phyloP scores from a whole-genome alignment of 2,329 filamentous ascomycete species.

The Lasiodiplodia citricola region DNA sequence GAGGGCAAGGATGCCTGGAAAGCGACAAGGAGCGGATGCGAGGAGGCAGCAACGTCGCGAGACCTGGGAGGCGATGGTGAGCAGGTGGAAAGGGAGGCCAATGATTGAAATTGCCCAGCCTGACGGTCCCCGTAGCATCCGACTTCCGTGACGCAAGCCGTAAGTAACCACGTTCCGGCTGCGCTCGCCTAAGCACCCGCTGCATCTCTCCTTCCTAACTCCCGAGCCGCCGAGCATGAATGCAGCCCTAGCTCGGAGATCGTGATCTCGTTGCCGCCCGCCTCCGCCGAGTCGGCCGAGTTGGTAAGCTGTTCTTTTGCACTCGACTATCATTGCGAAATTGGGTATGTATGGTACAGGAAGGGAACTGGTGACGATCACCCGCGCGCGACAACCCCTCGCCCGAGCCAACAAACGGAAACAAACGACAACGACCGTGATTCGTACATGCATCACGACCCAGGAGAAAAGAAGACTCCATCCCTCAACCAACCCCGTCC shows the following conservation, averaged over 20 bases:
- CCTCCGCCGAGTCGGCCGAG: slow-evolving; percentile 8
- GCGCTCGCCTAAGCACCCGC: slow-evolving; percentile 13
- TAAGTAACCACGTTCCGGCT: background rate
- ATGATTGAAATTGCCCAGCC: slow-evolving; percentile 14
- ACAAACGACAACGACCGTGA: slow-evolving; percentile 14
- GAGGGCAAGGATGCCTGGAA: background rate
- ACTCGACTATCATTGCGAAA: slow-evolving; percentile 9
- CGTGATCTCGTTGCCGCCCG: slow-evolving; percentile 8
- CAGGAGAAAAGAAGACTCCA: slow-evolving; percentile 2
- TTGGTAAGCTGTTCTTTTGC: slow-evolving; percentile 13
- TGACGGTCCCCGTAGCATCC: slow-evolving; percentile 11
- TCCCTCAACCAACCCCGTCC: background rate
- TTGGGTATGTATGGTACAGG: slow-evolving; percentile 18
- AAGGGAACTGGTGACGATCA: background rate
- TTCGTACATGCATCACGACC: background rate
- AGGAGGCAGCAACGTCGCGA: background rate
- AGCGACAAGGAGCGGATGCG: background rate
- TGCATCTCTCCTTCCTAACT: background rate
- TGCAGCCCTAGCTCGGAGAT: slow-evolving; percentile 14
- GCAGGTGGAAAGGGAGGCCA: slow-evolving; percentile 19
- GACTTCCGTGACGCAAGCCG: slow-evolving; percentile 14
- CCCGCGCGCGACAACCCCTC: slow-evolving; percentile 5
- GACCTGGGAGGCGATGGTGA: slow-evolving; percentile 3
- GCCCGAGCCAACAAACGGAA: background rate
- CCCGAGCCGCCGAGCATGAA: background rate